These are phyloP conservation scores for Talaromyces sp. DNA, from an alignment of 2,329 filamentous ascomycete genomes.

Conservation along the genomic window DNA sequence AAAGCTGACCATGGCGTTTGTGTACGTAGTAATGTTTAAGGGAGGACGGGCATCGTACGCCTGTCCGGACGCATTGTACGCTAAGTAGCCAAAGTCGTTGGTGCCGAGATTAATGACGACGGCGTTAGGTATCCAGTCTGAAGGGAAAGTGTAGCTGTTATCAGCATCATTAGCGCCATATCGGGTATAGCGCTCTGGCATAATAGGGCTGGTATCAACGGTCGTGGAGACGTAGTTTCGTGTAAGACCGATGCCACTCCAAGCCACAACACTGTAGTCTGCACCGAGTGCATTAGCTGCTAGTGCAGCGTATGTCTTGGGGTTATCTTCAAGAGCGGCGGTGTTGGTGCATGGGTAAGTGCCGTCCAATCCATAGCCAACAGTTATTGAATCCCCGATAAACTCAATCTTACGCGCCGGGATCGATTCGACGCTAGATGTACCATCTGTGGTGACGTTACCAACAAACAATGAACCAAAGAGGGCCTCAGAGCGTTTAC, in stretches of 20 bases:
- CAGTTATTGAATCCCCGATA: slow-evolving; percentile 13
- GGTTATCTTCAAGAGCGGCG: slow-evolving; percentile 14
- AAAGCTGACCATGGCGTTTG: slow-evolving; percentile 8
- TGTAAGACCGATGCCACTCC: slow-evolving; percentile 8
- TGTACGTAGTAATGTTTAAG: background rate
- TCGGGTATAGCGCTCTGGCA: slow-evolving; percentile 12
- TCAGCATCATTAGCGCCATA: slow-evolving; percentile 10
- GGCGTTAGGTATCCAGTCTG: slow-evolving; percentile 1
- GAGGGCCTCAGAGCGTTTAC: slow-evolving; percentile 11
- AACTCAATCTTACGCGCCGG: slow-evolving; percentile 8
- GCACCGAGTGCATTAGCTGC: background rate
- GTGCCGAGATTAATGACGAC: slow-evolving; percentile 16
- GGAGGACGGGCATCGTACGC: slow-evolving; percentile 1
- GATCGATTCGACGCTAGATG: background rate
- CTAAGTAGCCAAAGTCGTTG: slow-evolving; percentile 8
- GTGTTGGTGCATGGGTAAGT: slow-evolving; percentile 10
- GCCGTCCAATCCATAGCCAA: slow-evolving; percentile 13
- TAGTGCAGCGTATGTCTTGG: slow-evolving; percentile 11
- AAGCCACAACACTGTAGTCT: slow-evolving; percentile 14
- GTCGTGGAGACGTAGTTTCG: slow-evolving; percentile 7
- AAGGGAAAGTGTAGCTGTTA: slow-evolving; percentile 6
- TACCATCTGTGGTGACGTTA: slow-evolving; percentile 6
- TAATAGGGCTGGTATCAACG: slow-evolving; percentile 4
- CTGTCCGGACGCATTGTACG: slow-evolving; percentile 1
- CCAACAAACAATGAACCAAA: slow-evolving; percentile 9